Base-by-base conservation (phyloP, 331 rosid species). In the Cydonia oblonga region DNA sequence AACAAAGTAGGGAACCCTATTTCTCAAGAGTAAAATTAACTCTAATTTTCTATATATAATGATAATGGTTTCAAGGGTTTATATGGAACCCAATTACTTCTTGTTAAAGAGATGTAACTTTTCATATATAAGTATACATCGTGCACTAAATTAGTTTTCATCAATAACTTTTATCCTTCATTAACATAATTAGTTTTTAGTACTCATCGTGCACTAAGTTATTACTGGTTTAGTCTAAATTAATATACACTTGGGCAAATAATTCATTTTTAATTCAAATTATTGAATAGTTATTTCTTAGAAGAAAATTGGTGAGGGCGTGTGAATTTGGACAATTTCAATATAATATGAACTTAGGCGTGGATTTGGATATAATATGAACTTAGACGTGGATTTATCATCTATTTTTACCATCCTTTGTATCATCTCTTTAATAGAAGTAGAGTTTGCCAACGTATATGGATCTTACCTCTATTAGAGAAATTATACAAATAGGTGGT, bases 381-480 rank as follows among this genome's bases (percentile, higher is more conserved):
- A n/a, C 5, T 69, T 29, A 18, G 28, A 7, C 12, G 42, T 28
- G 13, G 35, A 68, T 19, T 33, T 2, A 35, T 35, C 12, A 35
- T 1, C 0, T 33, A 33, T 7, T 35, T 35, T 0, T 35, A 35
- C 0, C 12, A 9, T 35, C 42, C 2, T 0, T 35, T 32, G 9
- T 32, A 32, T 6, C 9, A 1, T 32, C 35, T 32, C 2, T 32
- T 2, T 9, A 35, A 35, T 9, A 35, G 12, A 35, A 4, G 3
- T 35, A 35, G 4, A 4, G 0, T 35, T 4, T 35, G 1, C 42
- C 42, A 35, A 35, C 0, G 0, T 1, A 35, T 35, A 0, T 35
- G 42, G 0, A 0, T 35, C 12, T 35, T 1, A 35, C 9, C 0
- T 9, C 0, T 0, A 35, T 35, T 35, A 35, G 0, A 35, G 12